Conservation (phyloP, 2,329 filamentous ascomycete genomes). For the Esteya vermicola region DNA sequence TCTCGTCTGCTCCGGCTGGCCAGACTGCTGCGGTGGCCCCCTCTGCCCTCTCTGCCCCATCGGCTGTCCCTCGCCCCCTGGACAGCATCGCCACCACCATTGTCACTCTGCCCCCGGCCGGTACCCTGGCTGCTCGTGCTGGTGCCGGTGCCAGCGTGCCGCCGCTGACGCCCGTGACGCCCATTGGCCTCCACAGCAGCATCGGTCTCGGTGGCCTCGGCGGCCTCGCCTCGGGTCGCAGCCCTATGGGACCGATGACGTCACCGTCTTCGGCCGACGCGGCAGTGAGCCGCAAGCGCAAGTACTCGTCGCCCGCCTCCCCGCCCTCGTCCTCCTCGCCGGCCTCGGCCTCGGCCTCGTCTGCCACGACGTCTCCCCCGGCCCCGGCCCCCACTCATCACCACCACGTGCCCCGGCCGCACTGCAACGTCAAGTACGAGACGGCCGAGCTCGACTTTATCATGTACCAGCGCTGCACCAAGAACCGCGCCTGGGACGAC, state of each 20-base stretch:
- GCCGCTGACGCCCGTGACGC: conserved; percentile 8
- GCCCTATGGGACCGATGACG: too few species aligned
- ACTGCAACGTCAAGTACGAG: conserved; percentile 14
- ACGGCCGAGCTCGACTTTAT: conserved; percentile 13
- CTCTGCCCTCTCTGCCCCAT: background rate
- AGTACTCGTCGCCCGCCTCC: background rate
- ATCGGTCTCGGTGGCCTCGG: too few species aligned
- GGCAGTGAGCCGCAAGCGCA: background rate
- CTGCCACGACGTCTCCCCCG: background rate
- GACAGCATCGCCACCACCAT: conserved; percentile 7
- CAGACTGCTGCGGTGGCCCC: too few species aligned
- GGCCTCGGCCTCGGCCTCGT: background rate
- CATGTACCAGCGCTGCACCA: conserved; percentile 13
- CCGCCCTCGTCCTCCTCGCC: background rate
- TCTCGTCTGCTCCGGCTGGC: too few species aligned
- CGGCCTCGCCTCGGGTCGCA: too few species aligned
- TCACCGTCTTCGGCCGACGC: background rate
- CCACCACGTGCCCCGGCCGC: conserved; percentile 5
- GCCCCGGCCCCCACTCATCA: background rate
- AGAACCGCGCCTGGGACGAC: conserved; percentile 12
- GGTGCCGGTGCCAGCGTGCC: too few species aligned
- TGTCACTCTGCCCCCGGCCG: conserved; percentile 5
- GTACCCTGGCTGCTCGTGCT: background rate
- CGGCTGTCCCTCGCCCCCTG: background rate
- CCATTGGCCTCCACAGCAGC: too few species aligned